These are phyloP conservation scores for Coix lacrymajobi DNA, from an alignment of 176 grass and related monocot species.

Conservation along the genomic window DNA sequence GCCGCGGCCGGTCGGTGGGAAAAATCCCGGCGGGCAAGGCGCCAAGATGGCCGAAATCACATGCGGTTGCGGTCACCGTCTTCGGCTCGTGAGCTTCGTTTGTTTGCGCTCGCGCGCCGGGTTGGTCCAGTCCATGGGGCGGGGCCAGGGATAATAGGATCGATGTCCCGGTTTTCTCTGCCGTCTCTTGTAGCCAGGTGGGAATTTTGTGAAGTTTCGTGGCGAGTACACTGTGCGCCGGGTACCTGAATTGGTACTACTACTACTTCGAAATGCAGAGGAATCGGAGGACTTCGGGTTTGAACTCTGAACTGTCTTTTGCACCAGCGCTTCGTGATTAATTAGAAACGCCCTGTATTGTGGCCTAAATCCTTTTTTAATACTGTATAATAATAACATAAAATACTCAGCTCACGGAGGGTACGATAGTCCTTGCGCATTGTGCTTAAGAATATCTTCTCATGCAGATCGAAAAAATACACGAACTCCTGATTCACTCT, in stretches of 20 bases:
- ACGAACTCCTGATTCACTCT: no score
- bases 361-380: no score
- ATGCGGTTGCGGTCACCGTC: neutral
- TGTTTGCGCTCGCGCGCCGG: neutral
- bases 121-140: neutral
- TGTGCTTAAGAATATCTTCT: no score
- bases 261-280: no score
- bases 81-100: slow-evolving; percentile 28
- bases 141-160: neutral
- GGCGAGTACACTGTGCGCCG: neutral
- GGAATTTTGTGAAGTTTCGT: neutral
- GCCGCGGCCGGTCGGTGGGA: neutral
- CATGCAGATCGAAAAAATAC: no score
- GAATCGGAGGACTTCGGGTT: no score
- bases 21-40: neutral
- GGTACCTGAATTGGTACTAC: neutral
- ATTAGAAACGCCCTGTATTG: no score
- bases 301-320: no score
- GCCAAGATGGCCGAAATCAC: slow-evolving; percentile 20
- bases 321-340: no score
- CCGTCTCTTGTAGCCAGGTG: neutral
- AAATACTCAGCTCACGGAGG: no score
- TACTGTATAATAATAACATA: no score
- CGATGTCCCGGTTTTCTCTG: neutral
- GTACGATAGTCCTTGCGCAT: no score